Evolutionary conservation across 2,329 filamentous ascomycete genomes (phyloP).

Genomic region (Orbilia ellipsospora): DNA sequence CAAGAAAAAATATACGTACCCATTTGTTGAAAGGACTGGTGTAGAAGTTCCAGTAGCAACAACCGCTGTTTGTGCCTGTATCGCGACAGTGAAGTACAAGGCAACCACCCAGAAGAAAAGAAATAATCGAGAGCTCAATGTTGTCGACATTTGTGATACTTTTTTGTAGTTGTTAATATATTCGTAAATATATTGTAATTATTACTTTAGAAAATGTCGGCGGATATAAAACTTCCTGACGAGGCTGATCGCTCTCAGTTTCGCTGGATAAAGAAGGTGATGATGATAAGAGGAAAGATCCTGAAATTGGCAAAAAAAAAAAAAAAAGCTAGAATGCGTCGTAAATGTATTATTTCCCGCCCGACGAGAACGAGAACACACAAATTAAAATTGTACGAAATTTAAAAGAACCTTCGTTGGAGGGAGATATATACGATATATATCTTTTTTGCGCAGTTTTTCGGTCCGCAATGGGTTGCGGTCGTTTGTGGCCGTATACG

Average conservation of each 20-base stretch:
- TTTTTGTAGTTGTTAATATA: conserved; percentile 13
- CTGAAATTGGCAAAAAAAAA: conserved; percentile 1
- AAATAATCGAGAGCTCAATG: conserved; percentile 40
- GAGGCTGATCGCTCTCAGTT: conserved; percentile 23
- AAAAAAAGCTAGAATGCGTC: not conserved
- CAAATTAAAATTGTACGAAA: not conserved
- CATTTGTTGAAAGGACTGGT: conserved; percentile 36
- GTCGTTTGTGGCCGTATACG: conserved; percentile 34
- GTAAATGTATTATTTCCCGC: too few relatives aligned
- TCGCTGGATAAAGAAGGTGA: not conserved
- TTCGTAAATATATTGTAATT: not conserved
- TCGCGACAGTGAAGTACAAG: conserved; percentile 47
- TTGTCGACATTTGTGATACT: conserved; percentile 35
- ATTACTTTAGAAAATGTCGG: not conserved
- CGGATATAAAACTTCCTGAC: not conserved
- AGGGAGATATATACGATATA: conserved; percentile 45
- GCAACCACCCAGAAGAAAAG: conserved; percentile 45
- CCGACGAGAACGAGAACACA: not conserved
- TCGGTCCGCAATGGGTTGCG: not conserved
- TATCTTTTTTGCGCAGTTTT: conserved; percentile 37
- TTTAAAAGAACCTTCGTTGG: conserved; percentile 7
- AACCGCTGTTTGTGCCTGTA: conserved; percentile 42
- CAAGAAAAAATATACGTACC: conserved; percentile 27
- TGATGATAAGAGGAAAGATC: conserved; percentile 39
- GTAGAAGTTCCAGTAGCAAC: conserved; percentile 37